Evolutionary conservation across 2,329 filamentous ascomycete genomes (phyloP), one percentile per base, ranked within the genome.

Genomic region (Aureobasidium lini): DNA sequence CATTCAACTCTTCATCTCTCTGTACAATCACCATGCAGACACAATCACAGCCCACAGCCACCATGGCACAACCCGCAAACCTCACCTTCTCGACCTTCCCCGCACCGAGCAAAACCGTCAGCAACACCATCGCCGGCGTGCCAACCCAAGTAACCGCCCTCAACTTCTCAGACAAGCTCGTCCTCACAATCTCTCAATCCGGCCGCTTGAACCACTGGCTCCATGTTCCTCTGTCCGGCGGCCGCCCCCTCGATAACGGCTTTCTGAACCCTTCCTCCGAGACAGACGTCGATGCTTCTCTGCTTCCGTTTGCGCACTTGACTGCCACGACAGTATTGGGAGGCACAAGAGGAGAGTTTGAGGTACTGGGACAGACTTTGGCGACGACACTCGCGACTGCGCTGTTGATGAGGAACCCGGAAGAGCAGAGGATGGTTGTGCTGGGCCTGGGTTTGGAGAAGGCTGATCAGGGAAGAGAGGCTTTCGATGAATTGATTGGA

Each of bases 131-230:
- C 62, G 84, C 86, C 63, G 85, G 84, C 32, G 72, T 86, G 23
- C 72, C 80, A 37, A 97, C 94, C 1, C 84, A 90, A 64, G 86
- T 89, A 36, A 85, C 84, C 40, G 81, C 81, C 10, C 78, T 91
- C 57, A 84, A 80, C 66, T 97, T 97, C 74, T 81, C 86, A 8
- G 94, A 97, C 80, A 95, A 90, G 74, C 90, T 99, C 67, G 76
- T 99, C 66, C 78, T 99, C 63, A 96, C 91, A 1, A 81, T 97
- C 61, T 89, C 89, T 0, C 94, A 97, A 75, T 83, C 87, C 62
- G 93, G 92, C 6, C 83, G 87, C 61, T 76, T 97, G 48, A 88
- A 89, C 18, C 94, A 97, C 79, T 99, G 94, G 94, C 91, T 96
- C 18, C 88, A 94, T 76, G 88, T 95, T 0, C 88, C 89, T 0